phyloP scores from a whole-genome alignment of 129 eudicot species.

The Deinandra increscens region DNA sequence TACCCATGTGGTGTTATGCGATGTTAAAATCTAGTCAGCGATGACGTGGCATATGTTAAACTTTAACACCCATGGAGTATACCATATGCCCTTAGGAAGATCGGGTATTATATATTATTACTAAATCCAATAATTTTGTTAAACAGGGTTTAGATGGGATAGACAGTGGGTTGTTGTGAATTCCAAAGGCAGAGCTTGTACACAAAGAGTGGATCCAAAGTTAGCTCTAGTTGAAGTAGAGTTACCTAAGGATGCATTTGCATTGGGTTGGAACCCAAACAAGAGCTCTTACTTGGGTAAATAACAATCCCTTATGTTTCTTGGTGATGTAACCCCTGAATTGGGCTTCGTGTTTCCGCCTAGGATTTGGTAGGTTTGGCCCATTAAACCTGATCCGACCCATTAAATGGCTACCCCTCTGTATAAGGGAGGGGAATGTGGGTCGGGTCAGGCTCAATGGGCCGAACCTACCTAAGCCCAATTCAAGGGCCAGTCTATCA shows the following conservation, averaged over 20 bases:
- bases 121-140: conserved; percentile 5
- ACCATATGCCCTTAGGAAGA: too few relatives aligned
- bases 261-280: conserved; percentile 55
- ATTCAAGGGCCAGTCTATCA: not conserved
- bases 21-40: too few relatives aligned
- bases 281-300: conserved; percentile 59
- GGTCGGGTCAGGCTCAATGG: not conserved
- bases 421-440: not conserved
- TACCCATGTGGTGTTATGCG: too few relatives aligned
- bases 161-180: conserved; percentile 86
- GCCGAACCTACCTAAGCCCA: not conserved
- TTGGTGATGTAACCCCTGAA: not conserved
- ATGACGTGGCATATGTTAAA: too few relatives aligned
- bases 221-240: conserved; percentile 66
- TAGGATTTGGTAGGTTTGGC: too few relatives aligned
- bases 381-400: too few relatives aligned
- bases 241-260: conserved; percentile 67
- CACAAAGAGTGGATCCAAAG: conserved; percentile 83
- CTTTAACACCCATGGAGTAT: too few relatives aligned
- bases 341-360: not conserved
- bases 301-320: not conserved
- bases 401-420: not conserved
- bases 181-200: conserved; percentile 70
- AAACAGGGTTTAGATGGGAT: conserved; percentile 87
- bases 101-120: too few relatives aligned